Conservation (phyloP, 345 rosid species). For the Melaleuca alternifolia region DNA sequence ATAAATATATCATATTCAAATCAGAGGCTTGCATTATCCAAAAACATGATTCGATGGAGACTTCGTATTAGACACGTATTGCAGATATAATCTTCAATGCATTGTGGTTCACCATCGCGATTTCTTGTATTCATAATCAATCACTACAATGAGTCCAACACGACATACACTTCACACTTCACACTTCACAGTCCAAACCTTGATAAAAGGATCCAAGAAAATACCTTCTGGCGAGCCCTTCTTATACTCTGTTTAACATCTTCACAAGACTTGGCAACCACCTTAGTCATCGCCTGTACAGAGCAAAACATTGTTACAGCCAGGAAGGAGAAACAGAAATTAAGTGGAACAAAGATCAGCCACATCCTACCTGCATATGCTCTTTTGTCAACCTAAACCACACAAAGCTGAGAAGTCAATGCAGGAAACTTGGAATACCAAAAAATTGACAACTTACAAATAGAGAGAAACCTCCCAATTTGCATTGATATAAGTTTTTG, state of each 20-base stretch:
- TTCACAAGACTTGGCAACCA: constrained; percentile 78
- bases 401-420: not conserved
- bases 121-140: not conserved
- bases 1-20: not conserved
- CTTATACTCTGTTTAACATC: constrained; percentile 88
- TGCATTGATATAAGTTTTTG: not conserved
- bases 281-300: constrained; percentile 76
- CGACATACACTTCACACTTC: not conserved
- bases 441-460: not conserved
- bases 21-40: not conserved
- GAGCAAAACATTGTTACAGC: not conserved
- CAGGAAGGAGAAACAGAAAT: not conserved
- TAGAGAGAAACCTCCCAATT: not conserved
- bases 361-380: constrained; percentile 60
- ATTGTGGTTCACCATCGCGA: not conserved
- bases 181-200: not conserved
- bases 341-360: not conserved
- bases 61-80: not conserved
- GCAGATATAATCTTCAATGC: not conserved
- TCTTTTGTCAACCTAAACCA: constrained; percentile 83
- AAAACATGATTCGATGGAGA: not conserved
- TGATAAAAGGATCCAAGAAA: not conserved
- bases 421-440: not conserved
- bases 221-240: constrained; percentile 89
- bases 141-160: not conserved